Evolutionary conservation across 225 moss, liverwort and hornwort genomes (phyloP).

Genomic region (Physcomitrium patens): DNA sequence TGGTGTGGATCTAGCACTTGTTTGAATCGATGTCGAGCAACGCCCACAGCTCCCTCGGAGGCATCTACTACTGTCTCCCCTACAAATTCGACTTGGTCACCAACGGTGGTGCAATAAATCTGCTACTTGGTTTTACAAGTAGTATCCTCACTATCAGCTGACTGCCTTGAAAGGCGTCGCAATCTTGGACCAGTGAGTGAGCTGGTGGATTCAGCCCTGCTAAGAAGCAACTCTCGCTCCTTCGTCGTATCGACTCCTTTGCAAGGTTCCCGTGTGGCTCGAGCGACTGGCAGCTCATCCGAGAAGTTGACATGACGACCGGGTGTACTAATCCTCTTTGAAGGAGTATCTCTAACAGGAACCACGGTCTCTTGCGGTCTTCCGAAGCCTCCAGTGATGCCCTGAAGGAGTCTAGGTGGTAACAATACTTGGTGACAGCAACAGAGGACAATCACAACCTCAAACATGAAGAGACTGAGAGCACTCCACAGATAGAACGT

Average conservation of each 20-base stretch:
- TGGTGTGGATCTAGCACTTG: too few relatives aligned
- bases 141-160: neutral
- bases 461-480: conserved; percentile 74
- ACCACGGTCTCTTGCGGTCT: conserved; percentile 22
- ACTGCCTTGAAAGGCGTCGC: conserved; percentile 41
- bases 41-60: too few relatives aligned
- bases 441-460: conserved; percentile 76
- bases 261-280: conserved; percentile 29
- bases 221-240: conserved; percentile 50
- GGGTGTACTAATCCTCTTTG: conserved; percentile 40
- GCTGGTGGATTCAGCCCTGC: conserved; percentile 33
- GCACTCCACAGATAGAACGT: conserved; percentile 84
- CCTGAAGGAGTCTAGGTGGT: conserved; percentile 51
- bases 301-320: conserved; percentile 64
- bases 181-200: conserved; percentile 46
- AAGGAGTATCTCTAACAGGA: conserved; percentile 17
- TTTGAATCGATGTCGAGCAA: too few relatives aligned
- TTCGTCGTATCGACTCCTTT: conserved; percentile 23
- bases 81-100: neutral
- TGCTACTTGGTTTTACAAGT: conserved; percentile 45
- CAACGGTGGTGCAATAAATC: conserved; percentile 52
- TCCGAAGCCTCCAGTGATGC: conserved; percentile 48
- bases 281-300: conserved; percentile 60
- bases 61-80: too few relatives aligned
- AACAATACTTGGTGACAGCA: conserved; percentile 82